phyloP scores from a whole-genome alignment of 2,329 filamentous ascomycete genomes.

The Mariannaea sp. region DNA sequence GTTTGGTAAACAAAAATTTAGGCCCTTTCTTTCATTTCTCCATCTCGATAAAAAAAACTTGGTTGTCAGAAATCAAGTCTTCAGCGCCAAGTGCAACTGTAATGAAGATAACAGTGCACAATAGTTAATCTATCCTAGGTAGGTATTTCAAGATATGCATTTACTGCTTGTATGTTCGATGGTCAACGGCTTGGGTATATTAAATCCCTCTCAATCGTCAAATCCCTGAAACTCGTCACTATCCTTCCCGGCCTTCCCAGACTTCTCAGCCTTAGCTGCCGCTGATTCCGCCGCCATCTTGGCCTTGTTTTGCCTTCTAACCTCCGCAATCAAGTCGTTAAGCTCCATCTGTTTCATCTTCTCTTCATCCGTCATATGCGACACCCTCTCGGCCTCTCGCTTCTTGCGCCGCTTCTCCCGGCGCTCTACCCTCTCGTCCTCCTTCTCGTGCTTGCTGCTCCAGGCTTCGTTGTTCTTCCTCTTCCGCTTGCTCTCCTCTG shows the following conservation, averaged over 20 bases:
- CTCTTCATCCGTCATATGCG: slow-evolving; percentile 73
- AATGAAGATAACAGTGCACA: not conserved
- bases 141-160: not conserved
- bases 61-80: no score
- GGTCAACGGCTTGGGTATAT: slow-evolving; percentile 35
- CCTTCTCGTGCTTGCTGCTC: slow-evolving; percentile 72
- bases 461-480: slow-evolving; percentile 69
- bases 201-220: slow-evolving; percentile 47
- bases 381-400: slow-evolving; percentile 65
- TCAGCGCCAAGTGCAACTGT: no score
- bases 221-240: slow-evolving; percentile 66
- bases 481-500: slow-evolving; percentile 57
- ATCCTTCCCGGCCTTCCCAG: slow-evolving; percentile 28
- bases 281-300: slow-evolving; percentile 40
- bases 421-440: slow-evolving; percentile 64
- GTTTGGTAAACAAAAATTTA: no score
- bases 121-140: no score
- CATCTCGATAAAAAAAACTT: no score
- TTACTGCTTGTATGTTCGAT: not conserved
- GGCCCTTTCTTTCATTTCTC: no score
- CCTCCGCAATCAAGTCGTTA: slow-evolving; percentile 65
- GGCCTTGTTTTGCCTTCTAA: slow-evolving; percentile 62
- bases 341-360: slow-evolving; percentile 66
- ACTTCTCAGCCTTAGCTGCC: slow-evolving; percentile 51
- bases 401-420: slow-evolving; percentile 68